Base-by-base conservation (phyloP, 1,284 basidiomycete genomes). In the Puccinia novopanici region DNA sequence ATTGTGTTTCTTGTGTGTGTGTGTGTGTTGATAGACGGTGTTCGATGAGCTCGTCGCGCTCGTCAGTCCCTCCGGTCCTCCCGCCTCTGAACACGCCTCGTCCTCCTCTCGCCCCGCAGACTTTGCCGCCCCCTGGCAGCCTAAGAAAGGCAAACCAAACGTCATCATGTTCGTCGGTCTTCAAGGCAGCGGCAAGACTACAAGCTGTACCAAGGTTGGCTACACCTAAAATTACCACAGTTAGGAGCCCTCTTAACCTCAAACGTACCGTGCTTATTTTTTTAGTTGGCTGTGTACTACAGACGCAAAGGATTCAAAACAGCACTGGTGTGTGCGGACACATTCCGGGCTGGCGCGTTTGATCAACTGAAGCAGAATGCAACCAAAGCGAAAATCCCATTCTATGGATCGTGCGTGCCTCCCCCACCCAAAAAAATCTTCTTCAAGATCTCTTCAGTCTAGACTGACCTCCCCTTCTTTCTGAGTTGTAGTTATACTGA, bases 251-350 rank as follows among this genome's bases (percentile, higher is more conserved):
- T 34, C 30, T 52, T 30, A 67, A 22, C 3, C 40, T 67, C 63
- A 67, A 42, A 34, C 24, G 12, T 65, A 40, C 57, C 37, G 40
- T 67, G 8, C 34, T 5, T 19, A 24, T 15, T 48, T 19, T 65
- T 65, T 40, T 57, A 88, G 86, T 90, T 98, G 50, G 97, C 97
- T 0, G 95, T 98, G 0, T 93, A 99, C 87, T 99, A 98, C 87
- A 94, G 97, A 86, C 93, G 94, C 84, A 91, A 95, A 83, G 97
- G 97, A 4, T 94, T 98, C 89, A 95, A 95, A 86, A 93, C 95
- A n/a, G 94, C 92, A 83, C 94, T 99, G 71, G 97, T 99, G 84
- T 99, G 97, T 84, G 97, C 97, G 37, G 97, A 99, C 87, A 99
- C 97, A 2, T 99, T 99, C 89, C 93, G 97, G 88, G 97, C 97